These are phyloP conservation scores for Dryadomyces quercus-mongolicae DNA, from an alignment of 2,329 filamentous ascomycete species.

Conservation along the genomic window DNA sequence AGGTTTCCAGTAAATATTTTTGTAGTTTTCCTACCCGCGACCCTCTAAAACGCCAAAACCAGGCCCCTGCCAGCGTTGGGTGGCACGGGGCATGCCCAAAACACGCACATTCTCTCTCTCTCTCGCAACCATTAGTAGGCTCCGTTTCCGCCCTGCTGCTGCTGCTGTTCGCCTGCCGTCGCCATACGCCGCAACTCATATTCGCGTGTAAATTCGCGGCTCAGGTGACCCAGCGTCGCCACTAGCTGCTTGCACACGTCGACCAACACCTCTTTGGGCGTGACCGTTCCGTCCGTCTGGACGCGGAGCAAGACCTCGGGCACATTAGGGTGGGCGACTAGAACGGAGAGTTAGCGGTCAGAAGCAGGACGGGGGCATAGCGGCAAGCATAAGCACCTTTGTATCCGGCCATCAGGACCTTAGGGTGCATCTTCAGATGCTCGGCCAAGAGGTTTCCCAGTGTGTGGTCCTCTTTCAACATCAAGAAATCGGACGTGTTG, in stretches of 20 bases:
- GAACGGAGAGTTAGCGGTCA: neutral
- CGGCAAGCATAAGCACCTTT: constrained; percentile 45
- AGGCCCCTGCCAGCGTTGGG: neutral
- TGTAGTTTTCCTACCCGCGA: neutral
- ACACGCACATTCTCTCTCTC: neutral
- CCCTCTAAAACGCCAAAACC: neutral
- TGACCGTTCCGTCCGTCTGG: constrained; percentile 80
- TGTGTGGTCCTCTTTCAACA: constrained; percentile 96
- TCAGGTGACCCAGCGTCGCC: constrained; percentile 64
- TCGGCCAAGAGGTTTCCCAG: constrained; percentile 81
- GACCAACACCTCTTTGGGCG: constrained; percentile 79
- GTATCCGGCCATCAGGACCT: constrained; percentile 87
- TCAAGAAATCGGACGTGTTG: constrained; percentile 87
- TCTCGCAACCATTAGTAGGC: neutral
- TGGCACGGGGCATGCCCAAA: neutral
- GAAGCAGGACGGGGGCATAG: neutral
- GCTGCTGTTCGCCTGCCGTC: constrained; percentile 46
- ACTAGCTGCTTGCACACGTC: constrained; percentile 74
- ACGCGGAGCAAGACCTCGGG: constrained; percentile 60
- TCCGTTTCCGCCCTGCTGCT: constrained; percentile 10
- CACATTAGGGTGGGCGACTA: constrained; percentile 48
- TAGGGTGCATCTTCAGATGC: constrained; percentile 70
- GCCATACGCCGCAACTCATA: constrained; percentile 82
- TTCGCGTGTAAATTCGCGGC: constrained; percentile 84
- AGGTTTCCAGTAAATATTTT: neutral